phyloP scores from a whole-genome alignment of 345 rosid genomes.

The Toxicodendron radicans region DNA sequence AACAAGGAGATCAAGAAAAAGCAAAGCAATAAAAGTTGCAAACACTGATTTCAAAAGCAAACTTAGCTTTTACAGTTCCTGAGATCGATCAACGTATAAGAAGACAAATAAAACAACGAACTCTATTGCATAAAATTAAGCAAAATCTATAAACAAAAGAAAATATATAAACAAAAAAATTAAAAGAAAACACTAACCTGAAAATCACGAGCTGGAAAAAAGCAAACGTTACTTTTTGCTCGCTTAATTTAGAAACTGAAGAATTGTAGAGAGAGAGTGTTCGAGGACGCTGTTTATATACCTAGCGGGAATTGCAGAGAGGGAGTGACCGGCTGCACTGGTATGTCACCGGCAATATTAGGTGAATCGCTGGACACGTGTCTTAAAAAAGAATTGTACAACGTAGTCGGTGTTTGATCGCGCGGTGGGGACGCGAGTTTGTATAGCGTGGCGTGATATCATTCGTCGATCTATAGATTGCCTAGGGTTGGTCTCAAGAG shows the following conservation, averaged over 20 bases:
- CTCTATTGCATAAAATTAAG: not conserved
- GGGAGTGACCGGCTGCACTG: conserved; percentile 41
- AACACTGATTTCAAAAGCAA: not conserved
- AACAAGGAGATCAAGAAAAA: conserved; percentile 28
- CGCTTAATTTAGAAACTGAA: conserved; percentile 23
- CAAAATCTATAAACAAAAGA: not conserved
- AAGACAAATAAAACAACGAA: not conserved
- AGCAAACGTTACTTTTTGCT: conserved; percentile 31
- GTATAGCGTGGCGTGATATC: conserved; percentile 20
- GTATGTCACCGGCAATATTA: conserved; percentile 26
- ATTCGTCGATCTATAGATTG: conserved; percentile 13
- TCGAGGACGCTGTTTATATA: conserved; percentile 40
- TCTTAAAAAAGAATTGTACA: not conserved
- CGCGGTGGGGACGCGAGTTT: conserved; percentile 32
- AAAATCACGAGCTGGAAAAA: conserved; percentile 35
- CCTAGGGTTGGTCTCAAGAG: conserved; percentile 13
- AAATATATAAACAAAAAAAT: not conserved
- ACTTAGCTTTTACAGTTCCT: conserved; percentile 12
- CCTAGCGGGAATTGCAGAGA: conserved; percentile 50
- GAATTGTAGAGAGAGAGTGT: not conserved
- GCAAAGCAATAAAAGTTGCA: not conserved
- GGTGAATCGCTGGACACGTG: conserved; percentile 27
- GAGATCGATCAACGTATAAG: conserved; percentile 29
- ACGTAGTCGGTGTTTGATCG: conserved; percentile 34
- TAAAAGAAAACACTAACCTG: conserved; percentile 35